Conservation (phyloP, 208 protist species). For the Trypanosoma melophagium region DNA sequence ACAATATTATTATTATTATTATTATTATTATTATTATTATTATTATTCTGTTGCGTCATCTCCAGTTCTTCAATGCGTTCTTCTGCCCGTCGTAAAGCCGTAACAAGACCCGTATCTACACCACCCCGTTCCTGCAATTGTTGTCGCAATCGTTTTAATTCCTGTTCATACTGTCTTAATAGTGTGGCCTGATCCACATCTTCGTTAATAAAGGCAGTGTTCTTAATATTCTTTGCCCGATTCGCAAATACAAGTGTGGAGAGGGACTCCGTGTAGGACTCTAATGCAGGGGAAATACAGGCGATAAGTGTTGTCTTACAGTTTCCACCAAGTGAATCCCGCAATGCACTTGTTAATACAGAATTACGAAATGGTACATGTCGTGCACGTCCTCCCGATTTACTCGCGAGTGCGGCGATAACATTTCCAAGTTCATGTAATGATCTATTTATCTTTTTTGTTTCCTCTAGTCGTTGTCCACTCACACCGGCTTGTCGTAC, state of each 20-base stretch:
- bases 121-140: constrained; percentile 39
- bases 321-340: constrained; percentile 90
- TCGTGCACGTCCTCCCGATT: constrained; percentile 9
- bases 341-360: constrained; percentile 83
- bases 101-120: constrained; percentile 32
- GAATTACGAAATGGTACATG: constrained; percentile 91
- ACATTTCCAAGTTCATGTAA: constrained; percentile 67
- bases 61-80: constrained; percentile 62
- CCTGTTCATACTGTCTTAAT: constrained; percentile 60
- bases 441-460: constrained; percentile 66
- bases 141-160: constrained; percentile 50
- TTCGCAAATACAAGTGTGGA: constrained; percentile 84
- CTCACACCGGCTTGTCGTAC: constrained; percentile 63
- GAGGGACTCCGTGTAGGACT: constrained; percentile 78
- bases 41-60: constrained; percentile 40
- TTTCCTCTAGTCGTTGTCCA: constrained; percentile 87
- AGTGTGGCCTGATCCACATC: constrained; percentile 55
- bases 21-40: too few relatives aligned
- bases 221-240: constrained; percentile 79
- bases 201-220: constrained; percentile 72
- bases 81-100: constrained; percentile 37
- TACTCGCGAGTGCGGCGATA: constrained; percentile 52
- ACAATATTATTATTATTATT: too few relatives aligned
- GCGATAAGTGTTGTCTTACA: constrained; percentile 79
- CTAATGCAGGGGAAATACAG: constrained; percentile 54